Evolutionary conservation across 495 filamentous ascomycete genomes (phyloP), one percentile per base, ranked within the genome.

Genomic region (Talaromyces thailandensis): DNA sequence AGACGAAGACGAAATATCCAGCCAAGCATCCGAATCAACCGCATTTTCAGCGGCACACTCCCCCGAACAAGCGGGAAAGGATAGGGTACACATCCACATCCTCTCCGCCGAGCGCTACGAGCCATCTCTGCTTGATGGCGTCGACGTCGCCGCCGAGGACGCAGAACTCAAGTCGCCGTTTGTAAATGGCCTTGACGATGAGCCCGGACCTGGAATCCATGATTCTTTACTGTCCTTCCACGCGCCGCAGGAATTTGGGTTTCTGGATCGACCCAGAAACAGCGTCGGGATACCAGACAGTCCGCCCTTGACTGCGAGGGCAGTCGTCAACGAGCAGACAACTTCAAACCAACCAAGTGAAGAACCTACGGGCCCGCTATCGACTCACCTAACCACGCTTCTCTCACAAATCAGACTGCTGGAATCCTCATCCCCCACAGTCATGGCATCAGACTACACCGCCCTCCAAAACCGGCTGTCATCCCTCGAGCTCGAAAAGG

Each of bases 361-460:
- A 7, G 16, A 3, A 7, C 37, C 18, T 11, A 26, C 32, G 8
- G 60, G 60, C 11, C 60, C 60, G 2, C n/a, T 62, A 28, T 9
- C 14, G 2, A 25, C 24, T 0, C 60, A 62, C 35, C 45, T 62
- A 0, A 12, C 0, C 6, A 23, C 37, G 4, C 37, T 62, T 16
- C 25, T 62, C 16, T 26, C 60, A 0, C n/a, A 24, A 29, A 24
- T 62, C 16, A 23, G 14, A 6, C 3, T 45, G 14, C 21, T 62
- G 2, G 60, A 62, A 52, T 29, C 40, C 29, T 21, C 26, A 31
- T 23, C 37, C 16, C 37, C 60, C 2, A 62, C 60, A 4, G 21
- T 62, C 0, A 53, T 51, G 60, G 60, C 60, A 18, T 51, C 60
- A 9, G 70, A 71, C 21, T 70, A 73, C 60, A 28, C 62, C 11